Evolutionary conservation across 345 rosid species (phyloP), one percentile per base, ranked within the genome.

Genomic region (Gossypium australe): DNA sequence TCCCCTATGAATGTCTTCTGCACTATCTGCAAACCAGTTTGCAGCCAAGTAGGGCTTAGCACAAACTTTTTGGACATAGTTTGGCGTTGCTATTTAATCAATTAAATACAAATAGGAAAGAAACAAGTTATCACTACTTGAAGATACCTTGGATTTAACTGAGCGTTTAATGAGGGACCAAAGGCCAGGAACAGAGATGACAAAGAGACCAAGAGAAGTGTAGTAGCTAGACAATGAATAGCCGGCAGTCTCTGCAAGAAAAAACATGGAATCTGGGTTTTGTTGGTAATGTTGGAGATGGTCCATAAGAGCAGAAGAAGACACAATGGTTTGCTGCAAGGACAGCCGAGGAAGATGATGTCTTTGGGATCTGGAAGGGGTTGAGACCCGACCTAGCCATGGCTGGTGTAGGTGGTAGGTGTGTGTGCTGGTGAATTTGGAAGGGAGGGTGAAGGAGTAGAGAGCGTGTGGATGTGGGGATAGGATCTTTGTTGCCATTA

Each of bases 91-190:
- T 29, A 4, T 29, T 29, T 3, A 29, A 29, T 34, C 18, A 5
- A 48, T 47, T 20, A 41, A 76, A 6, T 11, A 49, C 12, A 9
- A 2, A 63, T 18, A 6, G 11, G 41, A 66, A 47, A 11, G 9
- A 44, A 43, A 22, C 7, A 44, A 11, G 11, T 57, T 10, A 7
- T 16, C 1, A 34, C 38, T 4, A 16, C 20, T 7, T 52, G 5
- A 51, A 55, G 63, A 34, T 73, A 91, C 97, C 97, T 92, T 94
- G 74, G 98, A 94, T 79, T 94, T 92, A 60, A 92, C 97, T 62
- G 97, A 94, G 80, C 97, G 98, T 80, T 94, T 94, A 78, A 94
- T 94, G 58, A 92, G 97, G 16, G 98, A 94, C 98, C 98, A 94
- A 69, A 94, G 94, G 41, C 98, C 97, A 4, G 97, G 98, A 75